Evolutionary conservation across 1,284 basidiomycete genomes (phyloP).

Genomic region (Malassezia pachydermatis): DNA sequence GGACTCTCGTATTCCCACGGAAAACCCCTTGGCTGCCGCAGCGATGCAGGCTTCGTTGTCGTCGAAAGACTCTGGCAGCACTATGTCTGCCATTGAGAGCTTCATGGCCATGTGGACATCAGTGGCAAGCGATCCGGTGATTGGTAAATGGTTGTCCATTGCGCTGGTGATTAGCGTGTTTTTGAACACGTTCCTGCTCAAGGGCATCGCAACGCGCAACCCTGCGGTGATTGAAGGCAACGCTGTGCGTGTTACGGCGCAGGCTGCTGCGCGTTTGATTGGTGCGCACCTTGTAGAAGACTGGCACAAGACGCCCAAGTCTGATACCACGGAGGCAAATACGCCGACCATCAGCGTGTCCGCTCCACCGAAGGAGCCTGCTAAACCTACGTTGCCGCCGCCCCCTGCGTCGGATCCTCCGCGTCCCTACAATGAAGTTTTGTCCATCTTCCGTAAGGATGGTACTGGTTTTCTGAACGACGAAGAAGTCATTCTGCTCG

Average conservation of each 20-base stretch:
- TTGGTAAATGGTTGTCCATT: constrained; percentile 91
- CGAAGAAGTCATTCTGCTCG: constrained; percentile 80
- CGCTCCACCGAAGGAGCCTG: constrained; percentile 1
- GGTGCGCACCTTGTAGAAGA: constrained; percentile 33
- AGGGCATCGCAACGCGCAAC: constrained; percentile 55
- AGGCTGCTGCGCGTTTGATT: constrained; percentile 44
- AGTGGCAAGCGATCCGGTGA: constrained; percentile 87
- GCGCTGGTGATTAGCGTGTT: constrained; percentile 75
- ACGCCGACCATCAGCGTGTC: neutral
- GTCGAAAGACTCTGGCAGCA: neutral
- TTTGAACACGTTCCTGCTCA: constrained; percentile 86
- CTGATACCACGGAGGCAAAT: neutral
- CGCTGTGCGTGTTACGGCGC: constrained; percentile 43
- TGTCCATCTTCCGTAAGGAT: constrained; percentile 71
- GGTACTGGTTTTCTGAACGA: constrained; percentile 61
- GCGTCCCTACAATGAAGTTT: constrained; percentile 62
- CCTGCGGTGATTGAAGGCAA: constrained; percentile 43
- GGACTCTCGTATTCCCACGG: neutral
- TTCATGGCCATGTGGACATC: constrained; percentile 89
- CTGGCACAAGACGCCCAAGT: neutral
- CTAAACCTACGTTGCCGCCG: constrained; percentile 17
- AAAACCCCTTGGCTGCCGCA: neutral
- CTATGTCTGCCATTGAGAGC: constrained; percentile 58
- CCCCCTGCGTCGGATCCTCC: constrained; percentile 26
- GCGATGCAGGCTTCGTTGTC: neutral